phyloP scores from a whole-genome alignment of 2,329 filamentous ascomycete species.

The Monilinia fructicola region DNA sequence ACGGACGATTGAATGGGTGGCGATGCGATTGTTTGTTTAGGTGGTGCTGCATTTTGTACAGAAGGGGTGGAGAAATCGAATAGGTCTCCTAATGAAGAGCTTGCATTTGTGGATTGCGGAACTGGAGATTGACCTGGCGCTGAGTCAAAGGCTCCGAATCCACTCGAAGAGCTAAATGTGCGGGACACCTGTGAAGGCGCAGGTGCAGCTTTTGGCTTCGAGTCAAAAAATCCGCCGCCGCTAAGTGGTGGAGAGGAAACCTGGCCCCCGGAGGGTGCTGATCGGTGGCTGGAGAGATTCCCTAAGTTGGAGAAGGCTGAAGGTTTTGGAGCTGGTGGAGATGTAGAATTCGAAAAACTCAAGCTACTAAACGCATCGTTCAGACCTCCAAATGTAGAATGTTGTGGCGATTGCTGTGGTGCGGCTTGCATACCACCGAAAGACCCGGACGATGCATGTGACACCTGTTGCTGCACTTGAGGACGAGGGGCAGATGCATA shows the following conservation, averaged over 20 bases:
- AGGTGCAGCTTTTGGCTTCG: conserved; percentile 59
- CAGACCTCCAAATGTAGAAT: conserved; percentile 52
- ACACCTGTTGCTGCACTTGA: conserved; percentile 55
- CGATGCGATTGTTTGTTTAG: conserved; percentile 42
- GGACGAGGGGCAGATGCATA: conserved; percentile 83
- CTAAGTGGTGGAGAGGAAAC: conserved; percentile 48
- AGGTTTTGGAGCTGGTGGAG: conserved; percentile 42
- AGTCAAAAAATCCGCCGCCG: conserved; percentile 82
- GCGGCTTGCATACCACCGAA: conserved; percentile 63
- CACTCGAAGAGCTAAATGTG: conserved; percentile 55
- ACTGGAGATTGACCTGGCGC: conserved; percentile 46
- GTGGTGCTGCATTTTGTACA: conserved; percentile 45
- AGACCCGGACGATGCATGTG: conserved; percentile 59
- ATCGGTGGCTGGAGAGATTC: conserved; percentile 44
- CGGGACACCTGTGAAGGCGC: conserved; percentile 48
- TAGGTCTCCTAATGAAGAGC: conserved; percentile 70
- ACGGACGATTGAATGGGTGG: conserved; percentile 56
- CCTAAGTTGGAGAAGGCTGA: conserved; percentile 52
- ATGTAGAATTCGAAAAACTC: conserved; percentile 55
- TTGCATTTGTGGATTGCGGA: conserved; percentile 36
- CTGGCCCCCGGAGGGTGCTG: conserved; percentile 41
- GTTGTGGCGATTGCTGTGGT: conserved; percentile 47
- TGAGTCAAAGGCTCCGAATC: conserved; percentile 61
- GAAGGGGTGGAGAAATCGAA: conserved; percentile 70
- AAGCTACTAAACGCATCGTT: conserved; percentile 78